Conservation (phyloP, 768 basidiomycete species). For the Clitopilus passeckerianus region DNA sequence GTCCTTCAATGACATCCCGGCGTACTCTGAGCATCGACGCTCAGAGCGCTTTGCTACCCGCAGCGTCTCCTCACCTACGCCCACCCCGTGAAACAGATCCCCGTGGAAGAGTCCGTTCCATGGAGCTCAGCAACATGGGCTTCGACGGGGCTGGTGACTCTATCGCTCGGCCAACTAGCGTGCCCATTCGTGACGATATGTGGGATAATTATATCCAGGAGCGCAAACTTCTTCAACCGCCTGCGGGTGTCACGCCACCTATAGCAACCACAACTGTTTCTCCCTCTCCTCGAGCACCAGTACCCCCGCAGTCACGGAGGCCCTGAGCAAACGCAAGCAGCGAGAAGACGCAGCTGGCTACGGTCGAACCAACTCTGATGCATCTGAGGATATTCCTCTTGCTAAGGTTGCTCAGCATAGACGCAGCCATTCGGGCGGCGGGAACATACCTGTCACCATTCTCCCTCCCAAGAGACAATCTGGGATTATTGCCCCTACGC, state of each 20-base stretch:
- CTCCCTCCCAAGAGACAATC: constrained; percentile 40
- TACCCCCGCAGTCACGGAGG: constrained; percentile 74
- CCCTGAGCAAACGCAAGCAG: constrained; percentile 63
- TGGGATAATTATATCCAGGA: constrained; percentile 89
- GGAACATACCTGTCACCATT: constrained; percentile 36
- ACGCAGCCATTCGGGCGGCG: constrained; percentile 21
- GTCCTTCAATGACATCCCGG: constrained; percentile 60
- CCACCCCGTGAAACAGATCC: constrained; percentile 68
- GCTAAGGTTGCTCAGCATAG: constrained; percentile 23
- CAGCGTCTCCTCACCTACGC: constrained; percentile 48
- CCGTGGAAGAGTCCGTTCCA: constrained; percentile 63
- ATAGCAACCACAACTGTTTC: constrained; percentile 55
- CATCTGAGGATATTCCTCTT: constrained; percentile 47
- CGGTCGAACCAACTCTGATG: constrained; percentile 31
- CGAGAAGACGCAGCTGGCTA: constrained; percentile 65
- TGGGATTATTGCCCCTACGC: constrained; percentile 35
- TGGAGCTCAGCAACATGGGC: constrained; percentile 54
- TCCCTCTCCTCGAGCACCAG: constrained; percentile 40
- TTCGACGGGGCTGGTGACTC: constrained; percentile 36
- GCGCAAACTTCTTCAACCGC: constrained; percentile 80
- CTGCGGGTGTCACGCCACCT: constrained; percentile 74
- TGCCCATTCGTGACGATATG: constrained; percentile 67
- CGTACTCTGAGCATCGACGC: constrained; percentile 69
- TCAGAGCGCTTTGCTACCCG: constrained; percentile 40
- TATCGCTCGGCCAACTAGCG: constrained; percentile 67